Percentiles rank a stretch among this genome's conserved stretches.
phyloP scores from a whole-genome alignment of 306 rosid species.

The Urtica urens region DNA sequence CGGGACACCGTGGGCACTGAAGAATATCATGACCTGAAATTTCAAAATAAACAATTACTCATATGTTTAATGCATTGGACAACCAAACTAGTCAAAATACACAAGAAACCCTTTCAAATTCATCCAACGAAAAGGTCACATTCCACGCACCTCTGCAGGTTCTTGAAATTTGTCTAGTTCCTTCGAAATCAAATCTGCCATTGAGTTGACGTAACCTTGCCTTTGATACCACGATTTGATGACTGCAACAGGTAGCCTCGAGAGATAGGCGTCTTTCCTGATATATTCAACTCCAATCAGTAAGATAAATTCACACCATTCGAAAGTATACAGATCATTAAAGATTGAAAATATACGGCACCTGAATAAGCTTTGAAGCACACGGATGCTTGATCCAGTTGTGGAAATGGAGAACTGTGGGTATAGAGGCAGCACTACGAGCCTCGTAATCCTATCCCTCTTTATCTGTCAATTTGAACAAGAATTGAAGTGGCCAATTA shows the following conservation, averaged over 20 bases:
- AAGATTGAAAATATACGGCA: slow-evolving; percentile 19
- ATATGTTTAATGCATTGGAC: slow-evolving; percentile 5
- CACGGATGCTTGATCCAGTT: slow-evolving; percentile 95
- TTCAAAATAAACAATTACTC: slow-evolving; percentile 6
- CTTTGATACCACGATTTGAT: slow-evolving; percentile 94
- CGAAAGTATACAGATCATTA: slow-evolving; percentile 1
- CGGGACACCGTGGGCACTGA: slow-evolving; percentile 99
- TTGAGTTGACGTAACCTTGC: slow-evolving; percentile 77
- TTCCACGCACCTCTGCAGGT: slow-evolving; percentile 56
- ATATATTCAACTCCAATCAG: slow-evolving; percentile 23
- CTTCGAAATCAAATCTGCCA: slow-evolving; percentile 84
- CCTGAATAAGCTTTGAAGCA: slow-evolving; percentile 72
- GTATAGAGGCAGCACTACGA: slow-evolving; percentile 91
- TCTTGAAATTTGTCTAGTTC: slow-evolving; percentile 55
- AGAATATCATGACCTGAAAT: slow-evolving; percentile 73
- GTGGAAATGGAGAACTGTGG: slow-evolving; percentile 99
- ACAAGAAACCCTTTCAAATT: neutral
- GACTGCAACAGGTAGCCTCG: slow-evolving; percentile 75
- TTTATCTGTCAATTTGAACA: slow-evolving; percentile 57
- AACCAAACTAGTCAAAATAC: neutral
- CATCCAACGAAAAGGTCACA: slow-evolving; percentile 15
- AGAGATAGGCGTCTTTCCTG: slow-evolving; percentile 78
- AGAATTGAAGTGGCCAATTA: neutral
- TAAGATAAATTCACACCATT: slow-evolving; percentile 1
- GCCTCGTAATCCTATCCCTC: slow-evolving; percentile 78